A percentile compares a stretch with the other conserved stretches of the same genome.
Conservation (phyloP, 352 stramenopile genomes). For the Globisporangium emineosum region DNA sequence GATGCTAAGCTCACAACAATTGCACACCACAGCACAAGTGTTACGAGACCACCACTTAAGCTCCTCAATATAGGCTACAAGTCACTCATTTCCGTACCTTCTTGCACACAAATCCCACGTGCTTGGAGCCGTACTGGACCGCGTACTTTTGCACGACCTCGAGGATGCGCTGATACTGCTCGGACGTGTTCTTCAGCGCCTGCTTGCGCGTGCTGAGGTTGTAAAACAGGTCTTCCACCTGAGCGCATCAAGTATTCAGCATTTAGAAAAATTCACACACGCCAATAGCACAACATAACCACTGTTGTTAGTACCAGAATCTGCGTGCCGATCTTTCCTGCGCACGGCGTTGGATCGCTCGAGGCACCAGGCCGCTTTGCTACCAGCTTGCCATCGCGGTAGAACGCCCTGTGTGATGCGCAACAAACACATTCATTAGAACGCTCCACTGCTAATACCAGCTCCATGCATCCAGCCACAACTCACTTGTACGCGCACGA, state of each 20-base stretch:
- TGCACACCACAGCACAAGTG: not conserved
- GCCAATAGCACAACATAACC: not conserved
- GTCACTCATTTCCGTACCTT: conserved; percentile 44
- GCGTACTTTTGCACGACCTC: conserved; percentile 97
- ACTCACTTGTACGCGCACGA: conserved; percentile 80
- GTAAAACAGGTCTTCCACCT: conserved; percentile 98
- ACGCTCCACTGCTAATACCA: not conserved
- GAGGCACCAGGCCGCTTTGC: conserved; percentile 63
- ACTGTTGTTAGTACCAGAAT: conserved; percentile 44
- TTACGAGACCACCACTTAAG: not conserved
- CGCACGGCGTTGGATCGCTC: conserved; percentile 62
- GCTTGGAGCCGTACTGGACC: conserved; percentile 88
- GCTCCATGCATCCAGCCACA: not conserved
- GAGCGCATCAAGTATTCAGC: not conserved
- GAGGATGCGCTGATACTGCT: conserved; percentile 94
- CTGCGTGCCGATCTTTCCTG: conserved; percentile 77
- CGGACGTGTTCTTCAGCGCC: conserved; percentile 89
- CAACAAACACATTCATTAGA: too few species aligned
- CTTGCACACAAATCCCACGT: conserved; percentile 95
- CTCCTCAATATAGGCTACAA: not conserved
- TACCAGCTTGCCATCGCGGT: conserved; percentile 88
- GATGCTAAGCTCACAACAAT: conserved; percentile 36
- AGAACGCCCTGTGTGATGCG: conserved; percentile 67
- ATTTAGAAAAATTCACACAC: not conserved
- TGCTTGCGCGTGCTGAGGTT: conserved; percentile 94